Base-by-base conservation (phyloP, 1,284 basidiomycete species). In the Quambalaria eucalypti region DNA sequence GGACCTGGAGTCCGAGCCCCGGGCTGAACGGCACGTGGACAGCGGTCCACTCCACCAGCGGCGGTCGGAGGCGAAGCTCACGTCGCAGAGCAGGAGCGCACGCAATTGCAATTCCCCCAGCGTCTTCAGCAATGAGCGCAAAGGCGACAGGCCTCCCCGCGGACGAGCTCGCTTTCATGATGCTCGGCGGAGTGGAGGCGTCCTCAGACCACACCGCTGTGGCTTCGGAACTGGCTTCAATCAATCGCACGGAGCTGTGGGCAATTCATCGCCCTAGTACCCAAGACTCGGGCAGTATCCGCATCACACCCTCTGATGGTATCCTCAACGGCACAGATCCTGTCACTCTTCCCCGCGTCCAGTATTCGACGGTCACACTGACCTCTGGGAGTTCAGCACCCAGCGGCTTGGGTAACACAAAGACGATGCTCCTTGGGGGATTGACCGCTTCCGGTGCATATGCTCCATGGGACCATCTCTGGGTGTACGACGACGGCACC, bases 391-490 rank as follows among this genome's bases (percentile, higher is more conserved):
- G n/a, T n/a, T n/a, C n/a, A n/a, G 52, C 52, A 0, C 16, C 48
- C 54, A 16, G 46, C 26, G 2, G 8, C 28, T 21, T n/a, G 4
- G 12, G 21, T 46, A 29, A 33, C 42, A 30, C 23, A 19, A 23
- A 10, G 21, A 38, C 40, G 12, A 26, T 64, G 28, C 66, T 76
- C 54, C 52, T 77, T 29, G 76, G 76, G 4, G 76, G 76, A 2
- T 70, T 73, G 42, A 64, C 64, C 21, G 54, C 62, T n/a, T 23
- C 50, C 36, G 69, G 68, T 4, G 46, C 50, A 12, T 52, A 73
- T 14, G 69, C 63, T 2, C 48, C 48, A 7, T 55, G 75, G 48
- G 21, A 49, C 8, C 30, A 44, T 1, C 54, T 74, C 26, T 66
- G 76, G 59, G 58, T 68, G 1, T 68, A 74, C 33, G 66, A 78